These are phyloP conservation scores for Bimuria novae-zelandiae DNA, from an alignment of 2,329 filamentous ascomycete species.

Conservation along the genomic window DNA sequence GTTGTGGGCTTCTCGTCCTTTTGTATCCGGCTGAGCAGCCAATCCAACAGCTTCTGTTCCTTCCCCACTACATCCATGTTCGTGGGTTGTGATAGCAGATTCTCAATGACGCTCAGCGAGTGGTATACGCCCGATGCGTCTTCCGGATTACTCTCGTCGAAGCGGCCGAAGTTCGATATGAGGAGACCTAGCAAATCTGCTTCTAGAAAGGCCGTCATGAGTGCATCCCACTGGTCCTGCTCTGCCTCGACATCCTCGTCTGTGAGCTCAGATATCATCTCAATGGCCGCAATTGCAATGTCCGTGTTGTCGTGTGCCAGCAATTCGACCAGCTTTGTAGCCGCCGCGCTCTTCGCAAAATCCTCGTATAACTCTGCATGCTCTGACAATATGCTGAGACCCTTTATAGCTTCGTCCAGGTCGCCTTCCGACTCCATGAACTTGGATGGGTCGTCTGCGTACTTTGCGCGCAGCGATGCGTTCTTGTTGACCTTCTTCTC, in stretches of 20 bases:
- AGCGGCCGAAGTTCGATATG: conserved; percentile 75
- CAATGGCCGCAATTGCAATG: conserved; percentile 87
- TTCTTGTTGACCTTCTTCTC: conserved; percentile 93
- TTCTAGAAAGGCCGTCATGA: conserved; percentile 67
- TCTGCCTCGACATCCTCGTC: conserved; percentile 88
- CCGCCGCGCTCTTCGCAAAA: conserved; percentile 75
- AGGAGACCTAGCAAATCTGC: conserved; percentile 76
- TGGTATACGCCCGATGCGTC: conserved; percentile 89
- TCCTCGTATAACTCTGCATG: conserved; percentile 82
- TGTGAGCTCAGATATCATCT: conserved; percentile 87
- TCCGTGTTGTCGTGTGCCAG: conserved; percentile 96
- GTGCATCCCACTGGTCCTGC: conserved; percentile 76
- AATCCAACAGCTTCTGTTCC: conserved; percentile 70
- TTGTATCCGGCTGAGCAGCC: conserved; percentile 77
- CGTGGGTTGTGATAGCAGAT: conserved; percentile 72
- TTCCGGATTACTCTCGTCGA: conserved; percentile 73
- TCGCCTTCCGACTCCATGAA: conserved; percentile 88
- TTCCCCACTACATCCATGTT: conserved; percentile 74
- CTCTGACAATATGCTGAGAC: conserved; percentile 82
- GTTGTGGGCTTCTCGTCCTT: conserved; percentile 68
- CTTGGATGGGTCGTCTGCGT: conserved; percentile 77
- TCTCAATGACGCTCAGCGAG: conserved; percentile 80
- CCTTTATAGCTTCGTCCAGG: conserved; percentile 85
- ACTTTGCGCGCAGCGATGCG: conserved; percentile 83
- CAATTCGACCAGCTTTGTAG: conserved; percentile 74